These are phyloP conservation scores for Eucalyptus viminalis DNA, from an alignment of 345 rosid genomes.

Conservation along the genomic window DNA sequence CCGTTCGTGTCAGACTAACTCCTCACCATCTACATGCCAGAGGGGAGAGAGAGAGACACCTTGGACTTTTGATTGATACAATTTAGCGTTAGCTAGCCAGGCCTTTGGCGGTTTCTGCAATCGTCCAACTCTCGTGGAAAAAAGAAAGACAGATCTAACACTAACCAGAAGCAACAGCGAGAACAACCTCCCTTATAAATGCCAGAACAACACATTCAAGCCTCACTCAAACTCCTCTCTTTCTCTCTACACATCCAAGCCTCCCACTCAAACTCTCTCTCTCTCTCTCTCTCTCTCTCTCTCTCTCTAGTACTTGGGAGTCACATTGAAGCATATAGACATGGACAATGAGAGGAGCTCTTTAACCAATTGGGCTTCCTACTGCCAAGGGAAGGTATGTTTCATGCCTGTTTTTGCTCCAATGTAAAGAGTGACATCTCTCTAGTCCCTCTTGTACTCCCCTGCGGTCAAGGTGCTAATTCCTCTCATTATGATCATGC, in stretches of 20 bases:
- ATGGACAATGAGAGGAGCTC: constrained; percentile 61
- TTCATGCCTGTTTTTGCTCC: background rate
- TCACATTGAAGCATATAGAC: background rate
- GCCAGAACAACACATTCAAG: background rate
- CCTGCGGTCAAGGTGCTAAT: background rate
- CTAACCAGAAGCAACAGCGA: background rate
- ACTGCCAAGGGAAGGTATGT: constrained; percentile 55
- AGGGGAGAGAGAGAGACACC: background rate
- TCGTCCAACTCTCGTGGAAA: constrained; percentile 25
- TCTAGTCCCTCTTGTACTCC: background rate
- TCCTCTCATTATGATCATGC: background rate
- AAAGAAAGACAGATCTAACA: background rate
- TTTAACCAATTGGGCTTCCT: constrained; percentile 42
- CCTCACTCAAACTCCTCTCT: background rate
- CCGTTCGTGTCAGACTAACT: background rate
- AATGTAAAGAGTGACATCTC: background rate
- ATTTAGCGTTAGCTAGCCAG: background rate
- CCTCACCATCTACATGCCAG: background rate
- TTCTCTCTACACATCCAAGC: background rate
- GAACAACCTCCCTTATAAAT: background rate
- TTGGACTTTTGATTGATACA: background rate
- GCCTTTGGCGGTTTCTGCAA: constrained; percentile 31
- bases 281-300: background rate
- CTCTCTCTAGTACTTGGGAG: background rate
- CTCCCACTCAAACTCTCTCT: background rate